Evolutionary conservation across 129 eudicot genomes (phyloP).

Genomic region (Arctium lappa): DNA sequence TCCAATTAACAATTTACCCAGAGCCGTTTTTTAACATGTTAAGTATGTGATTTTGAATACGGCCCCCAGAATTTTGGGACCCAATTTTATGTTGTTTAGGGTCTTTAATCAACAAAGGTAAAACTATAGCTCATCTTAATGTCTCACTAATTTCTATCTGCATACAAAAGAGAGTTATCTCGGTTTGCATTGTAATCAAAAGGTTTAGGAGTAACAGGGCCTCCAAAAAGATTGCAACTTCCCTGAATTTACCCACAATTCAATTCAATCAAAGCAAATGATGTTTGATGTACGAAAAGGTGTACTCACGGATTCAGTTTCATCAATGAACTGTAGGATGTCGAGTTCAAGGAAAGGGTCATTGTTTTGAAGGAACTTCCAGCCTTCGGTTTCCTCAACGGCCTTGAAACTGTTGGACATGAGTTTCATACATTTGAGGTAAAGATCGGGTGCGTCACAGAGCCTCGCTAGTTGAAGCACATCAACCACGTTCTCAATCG

Average conservation of each 20-base stretch:
- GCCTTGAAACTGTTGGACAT: constrained; percentile 51
- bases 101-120: no score
- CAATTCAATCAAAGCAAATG: background rate
- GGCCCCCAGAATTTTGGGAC: no score
- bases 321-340: constrained; percentile 85
- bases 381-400: constrained; percentile 78
- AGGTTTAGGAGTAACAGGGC: no score
- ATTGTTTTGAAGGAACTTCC: constrained; percentile 78
- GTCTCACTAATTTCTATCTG: no score
- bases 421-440: constrained; percentile 73
- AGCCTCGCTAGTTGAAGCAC: constrained; percentile 81
- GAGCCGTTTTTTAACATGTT: no score
- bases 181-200: no score
- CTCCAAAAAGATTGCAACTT: no score
- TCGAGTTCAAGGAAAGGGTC: constrained; percentile 88
- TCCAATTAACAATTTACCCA: background rate
- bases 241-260: no score
- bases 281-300: background rate
- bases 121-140: no score
- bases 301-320: constrained; percentile 57
- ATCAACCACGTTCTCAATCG: constrained; percentile 70
- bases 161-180: no score
- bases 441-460: constrained; percentile 90
- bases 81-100: no score
- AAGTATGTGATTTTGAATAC: no score